These are phyloP conservation scores for Globisporangium barbulae DNA, from an alignment of 352 stramenopile species.

Conservation along the genomic window DNA sequence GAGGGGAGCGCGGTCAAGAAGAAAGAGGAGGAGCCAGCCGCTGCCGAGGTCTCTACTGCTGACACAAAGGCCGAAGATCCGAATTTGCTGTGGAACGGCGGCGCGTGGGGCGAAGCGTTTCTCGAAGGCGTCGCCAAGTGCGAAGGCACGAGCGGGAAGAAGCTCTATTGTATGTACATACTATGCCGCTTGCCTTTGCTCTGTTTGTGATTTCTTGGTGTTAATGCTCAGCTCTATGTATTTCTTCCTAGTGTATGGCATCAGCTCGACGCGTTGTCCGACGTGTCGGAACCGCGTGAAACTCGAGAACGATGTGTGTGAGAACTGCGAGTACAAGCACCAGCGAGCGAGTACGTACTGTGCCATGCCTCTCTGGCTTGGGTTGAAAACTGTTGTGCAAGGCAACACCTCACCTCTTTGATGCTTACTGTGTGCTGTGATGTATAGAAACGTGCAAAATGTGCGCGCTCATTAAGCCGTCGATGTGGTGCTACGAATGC, in stretches of 20 bases:
- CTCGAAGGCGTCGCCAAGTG: conserved; percentile 46
- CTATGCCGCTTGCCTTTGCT: no score
- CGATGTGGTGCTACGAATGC: conserved; percentile 68
- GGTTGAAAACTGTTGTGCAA: not conserved
- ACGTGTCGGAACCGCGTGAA: conserved; percentile 42
- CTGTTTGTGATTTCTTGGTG: not conserved
- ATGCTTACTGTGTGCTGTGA: no score
- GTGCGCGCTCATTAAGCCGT: conserved; percentile 32
- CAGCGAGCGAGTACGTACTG: conserved; percentile 29
- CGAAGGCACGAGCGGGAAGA: conserved; percentile 43
- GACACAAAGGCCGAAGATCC: not conserved
- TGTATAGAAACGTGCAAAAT: conserved; percentile 37
- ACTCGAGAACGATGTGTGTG: conserved; percentile 28
- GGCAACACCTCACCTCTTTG: no score
- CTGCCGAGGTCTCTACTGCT: not conserved
- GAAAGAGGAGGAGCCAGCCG: not conserved
- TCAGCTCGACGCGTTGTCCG: conserved; percentile 46
- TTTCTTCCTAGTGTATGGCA: conserved; percentile 48
- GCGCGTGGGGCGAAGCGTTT: conserved; percentile 32
- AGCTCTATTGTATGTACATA: conserved; percentile 43
- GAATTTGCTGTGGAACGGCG: conserved; percentile 4
- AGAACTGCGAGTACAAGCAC: conserved; percentile 40
- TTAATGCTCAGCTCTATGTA: not conserved
- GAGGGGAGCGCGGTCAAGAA: not conserved
- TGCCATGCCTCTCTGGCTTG: not conserved